Conservation (phyloP, 2,329 filamentous ascomycete species). For the Teratosphaeria epicoccoides region DNA sequence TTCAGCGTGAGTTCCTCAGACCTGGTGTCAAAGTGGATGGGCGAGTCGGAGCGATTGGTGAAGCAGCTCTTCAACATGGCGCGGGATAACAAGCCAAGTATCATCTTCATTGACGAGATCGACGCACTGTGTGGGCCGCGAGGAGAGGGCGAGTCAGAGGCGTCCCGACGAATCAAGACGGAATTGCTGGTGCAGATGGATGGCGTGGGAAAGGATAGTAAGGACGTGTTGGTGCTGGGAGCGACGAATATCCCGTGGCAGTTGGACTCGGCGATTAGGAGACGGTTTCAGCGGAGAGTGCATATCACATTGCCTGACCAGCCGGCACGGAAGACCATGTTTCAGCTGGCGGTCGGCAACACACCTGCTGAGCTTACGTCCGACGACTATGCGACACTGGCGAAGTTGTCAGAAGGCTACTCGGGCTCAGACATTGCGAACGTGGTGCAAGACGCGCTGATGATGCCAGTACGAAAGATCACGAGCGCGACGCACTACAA, state of each 20-base stretch:
- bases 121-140: conserved; percentile 91
- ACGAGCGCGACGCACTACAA: conserved; percentile 98
- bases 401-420: conserved; percentile 79
- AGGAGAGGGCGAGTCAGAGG: conserved; percentile 92
- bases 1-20: conserved; percentile 98
- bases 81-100: conserved; percentile 92
- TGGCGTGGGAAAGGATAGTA: conserved; percentile 90
- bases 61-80: conserved; percentile 97
- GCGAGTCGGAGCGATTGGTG: conserved; percentile 94
- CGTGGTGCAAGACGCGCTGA: conserved; percentile 88
- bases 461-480: conserved; percentile 95
- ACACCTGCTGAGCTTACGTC: conserved; percentile 76
- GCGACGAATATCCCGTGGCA: conserved; percentile 99
- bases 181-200: conserved; percentile 99
- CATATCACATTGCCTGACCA: conserved; percentile 88
- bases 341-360: conserved; percentile 84
- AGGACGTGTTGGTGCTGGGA: conserved; percentile 85
- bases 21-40: conserved; percentile 99
- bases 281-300: conserved; percentile 90
- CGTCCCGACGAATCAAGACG: conserved; percentile 94
- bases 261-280: conserved; percentile 85
- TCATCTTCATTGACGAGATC: conserved; percentile 98
- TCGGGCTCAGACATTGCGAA: conserved; percentile 94
- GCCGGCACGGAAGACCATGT: conserved; percentile 84
- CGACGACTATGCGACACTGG: conserved; percentile 70